Base-by-base conservation (phyloP, 2,329 filamentous ascomycete species). In the Diaporthe helianthi region DNA sequence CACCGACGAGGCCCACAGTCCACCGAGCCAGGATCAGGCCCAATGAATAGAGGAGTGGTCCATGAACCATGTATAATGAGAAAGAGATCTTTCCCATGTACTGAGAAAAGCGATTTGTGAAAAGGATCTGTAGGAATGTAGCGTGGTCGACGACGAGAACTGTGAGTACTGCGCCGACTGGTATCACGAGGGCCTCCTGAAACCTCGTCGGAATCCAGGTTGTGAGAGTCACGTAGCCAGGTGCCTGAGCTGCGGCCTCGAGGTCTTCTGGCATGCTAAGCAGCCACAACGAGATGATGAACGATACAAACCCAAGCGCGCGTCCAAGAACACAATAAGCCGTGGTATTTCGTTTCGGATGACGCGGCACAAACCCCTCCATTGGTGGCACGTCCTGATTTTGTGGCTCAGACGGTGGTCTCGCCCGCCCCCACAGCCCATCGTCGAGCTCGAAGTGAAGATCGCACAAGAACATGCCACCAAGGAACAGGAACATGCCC, bases 391-490 rank as follows among this genome's bases (percentile, higher is more conserved):
- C 13, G 55, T 33, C 9, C 15, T 13, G 36, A 19, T 36, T 22
- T 60, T 46, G 55, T 4, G 4, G 33, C 4, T 24, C 19, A 10
- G 64, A 58, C 31, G 9, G 17, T 26, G 64, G 12, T n/a, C 47
- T 9, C 24, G 47, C 46, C 4, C 26, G 10, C n/a, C 9, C 46
- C 26, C 15, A 38, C 17, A 3, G 3, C 13, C 61, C n/a, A 1
- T 72, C 67, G 19, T 73, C 72, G 4, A 76, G 36, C 64, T 71
- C 68, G 29, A 78, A 73, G 61, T 75, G 73, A 31, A 75, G 17
- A 46, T 79, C 78, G 55, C 77, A 78, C 26, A 76, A 31, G 15
- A 79, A 68, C 77, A 80, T 78, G 29, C 78, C 78, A 1, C 72
- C 68, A 2, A 79, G 22, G 49, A 80, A 79, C 1, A 80, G 69